Base-by-base conservation (phyloP, 2,329 filamentous ascomycete species). In the Penicillium olsonii region DNA sequence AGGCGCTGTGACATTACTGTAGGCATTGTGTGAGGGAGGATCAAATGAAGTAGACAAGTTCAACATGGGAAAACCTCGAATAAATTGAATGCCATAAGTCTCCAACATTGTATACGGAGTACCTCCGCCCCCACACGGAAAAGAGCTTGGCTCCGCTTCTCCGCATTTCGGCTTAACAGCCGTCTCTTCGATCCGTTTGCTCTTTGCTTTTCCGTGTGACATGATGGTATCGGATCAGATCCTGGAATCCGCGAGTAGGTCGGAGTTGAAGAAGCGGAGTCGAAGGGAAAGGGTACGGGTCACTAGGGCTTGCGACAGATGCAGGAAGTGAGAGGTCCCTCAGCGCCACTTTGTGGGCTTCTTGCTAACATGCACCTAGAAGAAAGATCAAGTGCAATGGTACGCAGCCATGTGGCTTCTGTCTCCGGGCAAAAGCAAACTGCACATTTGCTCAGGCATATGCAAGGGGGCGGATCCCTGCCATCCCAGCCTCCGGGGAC, bases 1-100 rank as follows among this genome's bases (percentile, higher is more conserved):
- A 99, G 88, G 76, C 92, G 91, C 71, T 90, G 87, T 55, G 81
- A 81, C 75, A 87, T 84, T 65, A 87, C 84, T 33, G 89, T 82
- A 18, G 80, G 73, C 83, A 87, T 87, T 4, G 14, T 31, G 29
- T 14, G n/a, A n/a, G n/a, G n/a, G n/a, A n/a, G n/a, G n/a, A n/a
- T n/a, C n/a, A n/a, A n/a, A n/a, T n/a, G n/a, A n/a, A n/a, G n/a
- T n/a, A n/a, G n/a, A n/a, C n/a, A 29, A 31, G 6, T n/a, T n/a
- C 29, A 31, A 31, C 2, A 12, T 15, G 29, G 29, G 29, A n/a
- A 5, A n/a, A 3, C 5, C 7, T n/a, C 4, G 12, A 31, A 31
- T 31, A 31, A n/a, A 31, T n/a, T n/a, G 4, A n/a, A 31, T 31
- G 22, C 22, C 22, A n/a, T 24, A 24, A 24, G 8, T 24, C n/a